Conservation (phyloP, 2,329 filamentous ascomycete genomes). For the Colletotrichum nymphaeae region DNA sequence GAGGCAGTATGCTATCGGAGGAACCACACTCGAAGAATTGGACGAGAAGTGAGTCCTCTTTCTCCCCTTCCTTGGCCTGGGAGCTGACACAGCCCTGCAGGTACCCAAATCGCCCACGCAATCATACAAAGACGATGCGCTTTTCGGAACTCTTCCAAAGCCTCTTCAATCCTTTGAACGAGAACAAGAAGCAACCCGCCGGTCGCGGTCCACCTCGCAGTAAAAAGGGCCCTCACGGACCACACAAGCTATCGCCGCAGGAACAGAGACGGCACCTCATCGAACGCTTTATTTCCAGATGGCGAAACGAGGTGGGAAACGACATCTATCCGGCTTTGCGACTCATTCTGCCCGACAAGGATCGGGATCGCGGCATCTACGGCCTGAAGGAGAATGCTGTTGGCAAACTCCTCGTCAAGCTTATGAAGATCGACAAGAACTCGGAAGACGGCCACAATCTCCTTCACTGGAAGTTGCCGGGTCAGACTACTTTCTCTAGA, state of each 20-base stretch:
- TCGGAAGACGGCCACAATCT: slow-evolving; percentile 90
- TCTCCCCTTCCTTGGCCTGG: neutral
- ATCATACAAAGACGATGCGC: slow-evolving; percentile 80
- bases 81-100: slow-evolving; percentile 52
- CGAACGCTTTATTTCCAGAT: slow-evolving; percentile 84
- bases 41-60: slow-evolving; percentile 53
- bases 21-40: slow-evolving; percentile 54
- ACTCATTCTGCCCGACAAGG: slow-evolving; percentile 91
- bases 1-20: slow-evolving; percentile 59
- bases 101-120: slow-evolving; percentile 85
- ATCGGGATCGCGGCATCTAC: slow-evolving; percentile 92
- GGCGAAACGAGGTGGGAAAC: slow-evolving; percentile 88
- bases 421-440: slow-evolving; percentile 91
- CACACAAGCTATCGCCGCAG: slow-evolving; percentile 72
- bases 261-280: slow-evolving; percentile 86
- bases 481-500: slow-evolving; percentile 69
- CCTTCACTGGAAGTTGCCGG: slow-evolving; percentile 92
- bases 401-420: slow-evolving; percentile 88
- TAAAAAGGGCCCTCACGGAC: slow-evolving; percentile 70
- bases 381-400: slow-evolving; percentile 93
- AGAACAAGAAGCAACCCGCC: slow-evolving; percentile 81
- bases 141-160: slow-evolving; percentile 83
- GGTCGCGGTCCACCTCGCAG: slow-evolving; percentile 63
- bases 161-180: slow-evolving; percentile 83
- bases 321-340: slow-evolving; percentile 95